These are phyloP conservation scores for Wakefieldia striispora DNA, from an alignment of 768 basidiomycete species.

Conservation along the genomic window DNA sequence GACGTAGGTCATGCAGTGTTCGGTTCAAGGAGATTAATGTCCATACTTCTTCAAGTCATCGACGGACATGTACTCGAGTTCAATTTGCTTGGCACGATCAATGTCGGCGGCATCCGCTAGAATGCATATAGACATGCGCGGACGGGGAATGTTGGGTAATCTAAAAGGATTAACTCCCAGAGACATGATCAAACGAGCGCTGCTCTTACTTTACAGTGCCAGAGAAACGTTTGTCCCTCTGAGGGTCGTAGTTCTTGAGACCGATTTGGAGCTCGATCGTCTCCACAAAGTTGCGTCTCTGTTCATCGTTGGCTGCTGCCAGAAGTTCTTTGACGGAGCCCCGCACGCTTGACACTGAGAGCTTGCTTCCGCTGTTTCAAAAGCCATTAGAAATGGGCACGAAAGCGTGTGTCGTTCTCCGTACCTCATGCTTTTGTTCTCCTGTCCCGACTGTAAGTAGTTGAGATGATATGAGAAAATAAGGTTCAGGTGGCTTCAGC, in stretches of 20 bases:
- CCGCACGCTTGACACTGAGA: slow-evolving; percentile 99
- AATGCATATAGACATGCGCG: slow-evolving; percentile 99
- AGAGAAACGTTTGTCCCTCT: slow-evolving; percentile 99
- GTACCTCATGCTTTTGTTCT: slow-evolving; percentile 34
- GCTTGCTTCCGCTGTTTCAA: slow-evolving; percentile 56
- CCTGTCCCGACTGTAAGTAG: slow-evolving; percentile 12
- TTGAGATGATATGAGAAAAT: slow-evolving; percentile 25
- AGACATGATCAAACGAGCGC: neutral
- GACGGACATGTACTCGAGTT: slow-evolving; percentile 98
- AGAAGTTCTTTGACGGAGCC: slow-evolving; percentile 91
- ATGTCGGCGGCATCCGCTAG: slow-evolving; percentile 99
- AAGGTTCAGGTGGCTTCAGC: slow-evolving; percentile 31
- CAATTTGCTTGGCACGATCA: slow-evolving; percentile 97
- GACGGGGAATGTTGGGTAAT: slow-evolving; percentile 95
- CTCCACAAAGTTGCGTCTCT: slow-evolving; percentile 93
- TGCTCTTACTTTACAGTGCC: slow-evolving; percentile 86
- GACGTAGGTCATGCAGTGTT: slow-evolving; percentile 1
- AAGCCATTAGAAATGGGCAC: neutral
- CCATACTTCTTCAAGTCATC: slow-evolving; percentile 97
- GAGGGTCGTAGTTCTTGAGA: slow-evolving; percentile 99
- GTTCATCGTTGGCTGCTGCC: slow-evolving; percentile 78
- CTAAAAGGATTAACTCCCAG: slow-evolving; percentile 37
- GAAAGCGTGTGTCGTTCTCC: neutral
- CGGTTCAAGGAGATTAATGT: neutral
- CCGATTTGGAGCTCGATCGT: slow-evolving; percentile 96